These are phyloP conservation scores for Nicotiana tomentosiformis DNA, from an alignment of 257 asterid species.

Conservation along the genomic window DNA sequence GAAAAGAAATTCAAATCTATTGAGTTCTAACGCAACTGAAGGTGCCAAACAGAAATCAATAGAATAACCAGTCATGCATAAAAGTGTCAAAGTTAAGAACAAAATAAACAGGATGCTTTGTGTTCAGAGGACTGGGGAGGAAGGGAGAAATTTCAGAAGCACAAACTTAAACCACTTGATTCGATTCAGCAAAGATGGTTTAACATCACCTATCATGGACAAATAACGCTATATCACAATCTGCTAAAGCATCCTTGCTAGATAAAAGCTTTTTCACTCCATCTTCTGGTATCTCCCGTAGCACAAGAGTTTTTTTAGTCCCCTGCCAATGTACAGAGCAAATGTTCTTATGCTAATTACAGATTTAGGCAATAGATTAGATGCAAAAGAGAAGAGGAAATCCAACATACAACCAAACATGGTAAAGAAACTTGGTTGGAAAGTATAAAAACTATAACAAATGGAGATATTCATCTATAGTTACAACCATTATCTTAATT, in stretches of 20 bases:
- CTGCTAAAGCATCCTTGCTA: constrained; percentile 72
- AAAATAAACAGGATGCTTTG: not conserved
- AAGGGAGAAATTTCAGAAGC: not conserved
- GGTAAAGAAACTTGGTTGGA: not conserved
- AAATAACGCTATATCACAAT: constrained; percentile 86
- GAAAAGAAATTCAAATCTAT: no score
- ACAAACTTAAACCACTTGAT: not conserved
- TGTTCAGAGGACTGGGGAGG: not conserved
- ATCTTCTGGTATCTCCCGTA: constrained; percentile 83
- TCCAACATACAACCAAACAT: not conserved
- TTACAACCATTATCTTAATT: not conserved
- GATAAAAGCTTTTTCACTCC: constrained; percentile 62
- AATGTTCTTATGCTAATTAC: not conserved
- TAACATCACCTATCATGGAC: constrained; percentile 84
- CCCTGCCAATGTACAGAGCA: constrained; percentile 41
- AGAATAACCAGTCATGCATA: not conserved
- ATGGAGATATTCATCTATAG: not conserved
- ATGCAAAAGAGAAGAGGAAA: not conserved
- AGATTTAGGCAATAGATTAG: not conserved
- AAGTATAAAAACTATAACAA: not conserved
- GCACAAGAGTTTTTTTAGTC: constrained; percentile 63
- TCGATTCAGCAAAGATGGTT: constrained; percentile 1
- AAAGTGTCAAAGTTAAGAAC: not conserved
- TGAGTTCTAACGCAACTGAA: not conserved
- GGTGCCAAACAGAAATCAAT: not conserved